Conservation (phyloP, 2,329 filamentous ascomycete genomes). For the Pyrenochaeta sp. region DNA sequence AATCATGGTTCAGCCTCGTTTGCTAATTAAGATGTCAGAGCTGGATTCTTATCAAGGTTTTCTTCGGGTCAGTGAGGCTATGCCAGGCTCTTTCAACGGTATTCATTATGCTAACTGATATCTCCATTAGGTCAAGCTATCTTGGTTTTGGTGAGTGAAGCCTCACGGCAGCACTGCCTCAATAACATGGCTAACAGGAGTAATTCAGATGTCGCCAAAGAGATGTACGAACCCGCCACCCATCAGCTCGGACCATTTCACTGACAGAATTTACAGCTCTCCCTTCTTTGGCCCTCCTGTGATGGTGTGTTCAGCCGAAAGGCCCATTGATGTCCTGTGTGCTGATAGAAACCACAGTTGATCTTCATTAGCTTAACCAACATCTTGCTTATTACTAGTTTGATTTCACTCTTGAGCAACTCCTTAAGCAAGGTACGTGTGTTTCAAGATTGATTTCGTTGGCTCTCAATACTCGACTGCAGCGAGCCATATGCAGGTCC, state of each 20-base stretch:
- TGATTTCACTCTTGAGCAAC: constrained; percentile 81
- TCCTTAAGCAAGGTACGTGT: constrained; percentile 67
- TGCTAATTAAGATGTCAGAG: constrained; percentile 52
- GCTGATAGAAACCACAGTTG: constrained; percentile 54
- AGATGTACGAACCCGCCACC: constrained; percentile 49
- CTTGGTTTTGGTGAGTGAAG: constrained; percentile 70
- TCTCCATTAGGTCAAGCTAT: constrained; percentile 63
- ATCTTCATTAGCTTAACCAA: constrained; percentile 80
- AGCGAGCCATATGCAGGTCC: constrained; percentile 17
- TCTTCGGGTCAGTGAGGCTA: constrained; percentile 66
- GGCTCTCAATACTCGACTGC: constrained; percentile 20
- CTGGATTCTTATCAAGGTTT: constrained; percentile 80
- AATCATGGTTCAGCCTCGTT: too few relatives aligned
- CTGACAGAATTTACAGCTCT: constrained; percentile 44
- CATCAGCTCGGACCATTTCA: too few relatives aligned
- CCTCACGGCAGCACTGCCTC: constrained; percentile 9
- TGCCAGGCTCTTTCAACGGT: background rate
- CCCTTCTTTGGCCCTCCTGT: constrained; percentile 60
- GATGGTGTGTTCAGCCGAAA: constrained; percentile 51
- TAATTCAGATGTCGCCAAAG: constrained; percentile 53
- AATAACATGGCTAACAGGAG: constrained; percentile 27
- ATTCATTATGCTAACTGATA: constrained; percentile 3
- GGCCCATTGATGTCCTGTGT: constrained; percentile 19
- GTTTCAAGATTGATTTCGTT: constrained; percentile 17
- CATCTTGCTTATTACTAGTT: constrained; percentile 78